Evolutionary conservation across 257 asterid species (phyloP).

Genomic region (Solanum arcanum): DNA sequence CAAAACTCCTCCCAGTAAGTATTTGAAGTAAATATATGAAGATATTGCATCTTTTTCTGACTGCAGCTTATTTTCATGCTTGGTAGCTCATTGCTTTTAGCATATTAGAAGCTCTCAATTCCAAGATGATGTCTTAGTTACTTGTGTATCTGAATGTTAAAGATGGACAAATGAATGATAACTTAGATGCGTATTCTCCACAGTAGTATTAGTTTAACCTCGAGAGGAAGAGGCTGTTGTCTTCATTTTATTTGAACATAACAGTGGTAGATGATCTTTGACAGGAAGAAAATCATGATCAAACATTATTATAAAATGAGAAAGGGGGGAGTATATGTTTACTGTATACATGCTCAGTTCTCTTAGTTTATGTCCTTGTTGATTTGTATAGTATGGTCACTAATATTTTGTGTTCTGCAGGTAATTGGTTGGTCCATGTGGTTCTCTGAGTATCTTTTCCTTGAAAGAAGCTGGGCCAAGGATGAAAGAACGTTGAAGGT

Average conservation of each 20-base stretch:
- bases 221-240: neutral
- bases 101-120: neutral
- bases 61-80: neutral
- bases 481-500: slow-evolving; percentile 88
- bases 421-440: slow-evolving; percentile 99
- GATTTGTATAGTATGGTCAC: neutral
- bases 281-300: neutral
- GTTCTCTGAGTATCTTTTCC: slow-evolving; percentile 91
- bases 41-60: neutral
- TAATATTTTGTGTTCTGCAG: slow-evolving; percentile 29
- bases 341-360: neutral
- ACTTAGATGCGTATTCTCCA: neutral
- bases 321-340: neutral
- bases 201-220: neutral
- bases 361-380: neutral
- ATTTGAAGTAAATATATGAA: neutral
- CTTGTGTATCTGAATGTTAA: neutral
- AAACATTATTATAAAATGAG: neutral
- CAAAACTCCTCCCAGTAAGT: slow-evolving; percentile 91
- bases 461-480: slow-evolving; percentile 94
- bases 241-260: neutral
- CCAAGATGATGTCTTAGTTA: neutral
- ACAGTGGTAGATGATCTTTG: neutral
- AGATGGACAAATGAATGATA: neutral
- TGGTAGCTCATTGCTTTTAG: neutral